Evolutionary conservation across 257 asterid genomes (phyloP), one percentile per base, ranked within the genome.

Genomic region (Rubia yunnanensis): DNA sequence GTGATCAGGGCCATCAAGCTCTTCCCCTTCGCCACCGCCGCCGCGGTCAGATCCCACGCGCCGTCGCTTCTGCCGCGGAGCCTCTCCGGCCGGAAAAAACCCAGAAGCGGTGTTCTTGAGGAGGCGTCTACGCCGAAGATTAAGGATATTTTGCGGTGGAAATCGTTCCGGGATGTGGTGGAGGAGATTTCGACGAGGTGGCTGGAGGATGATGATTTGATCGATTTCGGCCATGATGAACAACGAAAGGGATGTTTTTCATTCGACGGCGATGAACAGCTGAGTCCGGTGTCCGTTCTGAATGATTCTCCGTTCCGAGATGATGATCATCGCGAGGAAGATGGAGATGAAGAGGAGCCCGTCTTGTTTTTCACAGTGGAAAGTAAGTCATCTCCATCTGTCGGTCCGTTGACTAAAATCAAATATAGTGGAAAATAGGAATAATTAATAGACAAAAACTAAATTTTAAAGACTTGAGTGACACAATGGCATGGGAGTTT

Each of bases 71-170:
- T 81, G 27, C 82, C 73, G 0, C 30, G 82, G 72, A 75, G 80
- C 73, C 62, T 76, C 49, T 77, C 86, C n/a, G n/a, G n/a, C 3
- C 65, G 88, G 11, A 85, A 76, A 74, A 60, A 70, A 46, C 41
- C 71, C 5, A 73, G 52, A 48, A 70, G 39, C 48, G 26, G 5
- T 35, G 38, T 48, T 5, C 10, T 54, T 11, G 70, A 59, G 0
- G 76, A 9, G n/a, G 10, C 28, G 7, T 70, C 48, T 10, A 74
- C 66, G 14, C 84, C 83, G 52, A 85, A 81, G 77, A 95, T 87
- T 65, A 90, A 90, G 69, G 95, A 90, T 67, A 90, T 90, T 66
- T 31, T 90, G 18, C 83, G 94, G 71, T 90, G 91, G 96, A 83
- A 75, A 56, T 89, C 96, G 22, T 87, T 84, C 59, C 60, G 88